Evolutionary conservation across 1,284 basidiomycete genomes (phyloP).

Genomic region (Grifola frondosa): DNA sequence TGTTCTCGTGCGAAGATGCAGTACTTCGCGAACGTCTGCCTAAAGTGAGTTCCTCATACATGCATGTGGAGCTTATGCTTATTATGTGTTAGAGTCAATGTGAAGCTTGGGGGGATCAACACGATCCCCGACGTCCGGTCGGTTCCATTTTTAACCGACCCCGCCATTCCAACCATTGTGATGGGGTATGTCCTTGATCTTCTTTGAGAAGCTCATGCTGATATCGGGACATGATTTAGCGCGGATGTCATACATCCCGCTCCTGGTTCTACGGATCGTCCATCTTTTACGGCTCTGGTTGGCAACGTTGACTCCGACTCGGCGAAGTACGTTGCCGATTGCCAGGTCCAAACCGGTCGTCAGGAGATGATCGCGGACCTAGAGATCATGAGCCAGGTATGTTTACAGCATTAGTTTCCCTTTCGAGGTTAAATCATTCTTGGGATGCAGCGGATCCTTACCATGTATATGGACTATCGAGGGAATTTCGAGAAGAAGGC

Average conservation of each 20-base stretch:
- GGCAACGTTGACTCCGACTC: conserved; percentile 67
- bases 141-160: conserved; percentile 57
- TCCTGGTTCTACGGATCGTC: conserved; percentile 67
- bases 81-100: conserved; percentile 72
- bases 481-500: conserved; percentile 50
- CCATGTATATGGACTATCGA: conserved; percentile 55
- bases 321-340: conserved; percentile 51
- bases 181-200: conserved; percentile 46
- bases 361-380: conserved; percentile 73
- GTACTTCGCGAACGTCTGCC: conserved; percentile 72
- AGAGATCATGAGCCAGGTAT: conserved; percentile 53
- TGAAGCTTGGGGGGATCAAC: conserved; percentile 78
- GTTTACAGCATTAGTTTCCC: background rate
- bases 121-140: conserved; percentile 62
- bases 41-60: conserved; percentile 54
- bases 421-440: too few relatives aligned
- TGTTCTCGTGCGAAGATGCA: conserved; percentile 62
- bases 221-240: conserved; percentile 38
- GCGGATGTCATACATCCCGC: conserved; percentile 80
- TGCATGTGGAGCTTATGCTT: background rate
- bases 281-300: conserved; percentile 73
- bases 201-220: background rate
- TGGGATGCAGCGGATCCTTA: conserved; percentile 46
- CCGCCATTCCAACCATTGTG: conserved; percentile 66
- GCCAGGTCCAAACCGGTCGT: conserved; percentile 61